Evolutionary conservation across 345 rosid genomes (phyloP).

Genomic region (Pelargonium nanum): DNA sequence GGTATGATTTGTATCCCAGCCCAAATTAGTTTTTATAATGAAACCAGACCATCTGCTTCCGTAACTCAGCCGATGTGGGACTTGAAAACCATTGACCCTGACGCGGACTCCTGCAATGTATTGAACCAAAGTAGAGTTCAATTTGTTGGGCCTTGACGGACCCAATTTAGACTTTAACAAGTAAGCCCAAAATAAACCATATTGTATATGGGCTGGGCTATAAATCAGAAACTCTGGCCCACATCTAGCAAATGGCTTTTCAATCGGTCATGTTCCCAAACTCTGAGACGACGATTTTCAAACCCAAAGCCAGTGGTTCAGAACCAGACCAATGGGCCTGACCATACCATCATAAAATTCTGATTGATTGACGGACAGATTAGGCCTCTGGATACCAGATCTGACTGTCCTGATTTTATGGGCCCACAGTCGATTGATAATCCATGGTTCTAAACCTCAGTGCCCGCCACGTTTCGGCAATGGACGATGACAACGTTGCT

Average conservation of each 20-base stretch:
- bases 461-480: not conserved
- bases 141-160: no score
- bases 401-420: not conserved
- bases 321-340: no score
- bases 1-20: constrained; percentile 5
- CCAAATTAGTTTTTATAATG: not conserved
- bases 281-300: not conserved
- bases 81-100: not conserved
- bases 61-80: not conserved
- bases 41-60: not conserved
- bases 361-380: not conserved
- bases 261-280: no score
- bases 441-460: not conserved
- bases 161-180: no score
- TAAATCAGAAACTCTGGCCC: no score
- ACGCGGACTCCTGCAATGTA: no score
- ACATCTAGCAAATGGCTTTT: no score
- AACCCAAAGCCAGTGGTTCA: no score
- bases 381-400: not conserved
- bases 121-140: no score
- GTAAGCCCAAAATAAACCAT: no score
- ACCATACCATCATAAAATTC: not conserved
- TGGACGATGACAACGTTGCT: not conserved
- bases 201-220: no score
- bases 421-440: not conserved